phyloP scores from a whole-genome alignment of 345 rosid genomes.

The Citrus trifoliata region DNA sequence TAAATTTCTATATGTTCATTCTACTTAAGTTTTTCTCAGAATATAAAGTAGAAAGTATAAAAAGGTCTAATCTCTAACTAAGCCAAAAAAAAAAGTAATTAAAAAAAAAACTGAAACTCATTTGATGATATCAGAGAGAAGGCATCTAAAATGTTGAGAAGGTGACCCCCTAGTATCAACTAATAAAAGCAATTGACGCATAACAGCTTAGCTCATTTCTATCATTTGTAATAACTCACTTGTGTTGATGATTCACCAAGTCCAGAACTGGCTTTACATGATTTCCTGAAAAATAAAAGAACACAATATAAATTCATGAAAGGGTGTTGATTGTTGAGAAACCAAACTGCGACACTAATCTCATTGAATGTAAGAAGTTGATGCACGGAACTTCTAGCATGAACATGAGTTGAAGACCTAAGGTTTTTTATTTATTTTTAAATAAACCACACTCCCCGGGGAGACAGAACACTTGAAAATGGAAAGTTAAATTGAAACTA shows the following conservation, averaged over 20 bases:
- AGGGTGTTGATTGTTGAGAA: not conserved
- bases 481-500: not conserved
- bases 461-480: not conserved
- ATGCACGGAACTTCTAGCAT: conserved; percentile 1
- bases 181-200: not conserved
- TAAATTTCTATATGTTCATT: too few species aligned
- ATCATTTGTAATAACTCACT: conserved; percentile 48
- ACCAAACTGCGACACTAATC: not conserved
- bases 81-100: not conserved
- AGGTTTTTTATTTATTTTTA: not conserved
- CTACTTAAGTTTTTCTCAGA: too few species aligned
- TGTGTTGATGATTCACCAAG: conserved; percentile 77
- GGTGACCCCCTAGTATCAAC: not conserved
- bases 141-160: not conserved
- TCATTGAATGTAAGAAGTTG: not conserved
- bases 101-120: not conserved
- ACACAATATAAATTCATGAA: not conserved
- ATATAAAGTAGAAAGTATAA: too few species aligned
- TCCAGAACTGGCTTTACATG: conserved; percentile 62
- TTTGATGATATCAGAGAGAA: not conserved
- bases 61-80: not conserved
- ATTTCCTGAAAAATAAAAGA: conserved; percentile 43
- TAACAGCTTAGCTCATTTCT: not conserved
- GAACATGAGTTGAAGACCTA: not conserved
- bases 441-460: not conserved